Conservation (phyloP, 208 protist species). For the Trypanosoma avium region DNA sequence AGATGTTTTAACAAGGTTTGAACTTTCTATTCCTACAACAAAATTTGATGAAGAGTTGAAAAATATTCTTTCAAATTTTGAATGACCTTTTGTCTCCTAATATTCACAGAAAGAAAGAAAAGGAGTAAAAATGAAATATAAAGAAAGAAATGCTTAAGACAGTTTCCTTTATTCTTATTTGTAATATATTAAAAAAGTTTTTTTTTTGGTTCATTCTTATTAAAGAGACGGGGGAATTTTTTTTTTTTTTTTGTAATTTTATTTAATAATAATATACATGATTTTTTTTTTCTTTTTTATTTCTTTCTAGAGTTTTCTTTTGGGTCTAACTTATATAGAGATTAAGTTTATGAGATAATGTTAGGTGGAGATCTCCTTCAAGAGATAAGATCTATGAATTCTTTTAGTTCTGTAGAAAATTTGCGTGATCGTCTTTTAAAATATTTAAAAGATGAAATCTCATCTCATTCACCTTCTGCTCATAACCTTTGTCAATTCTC, state of each 20-base stretch:
- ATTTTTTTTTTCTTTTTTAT: conserved; percentile 7
- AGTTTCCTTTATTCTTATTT: too few species aligned
- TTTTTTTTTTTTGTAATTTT: too few species aligned
- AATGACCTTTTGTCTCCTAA: too few species aligned
- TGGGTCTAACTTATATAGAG: background rate
- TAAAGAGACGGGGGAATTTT: too few species aligned
- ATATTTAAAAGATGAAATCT: background rate
- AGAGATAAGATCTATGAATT: conserved; percentile 25
- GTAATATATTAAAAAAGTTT: too few species aligned
- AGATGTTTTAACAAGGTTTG: conserved; percentile 16
- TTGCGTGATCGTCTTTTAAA: background rate
- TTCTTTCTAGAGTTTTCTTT: background rate
- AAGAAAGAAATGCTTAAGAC: too few species aligned
- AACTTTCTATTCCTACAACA: conserved; percentile 26
- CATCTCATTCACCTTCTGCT: background rate
- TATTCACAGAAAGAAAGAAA: conserved; percentile 16
- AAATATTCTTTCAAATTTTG: background rate
- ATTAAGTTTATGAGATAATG: conserved; percentile 12
- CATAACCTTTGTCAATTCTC: conserved; percentile 20
- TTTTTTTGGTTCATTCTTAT: too few species aligned
- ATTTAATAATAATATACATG: background rate
- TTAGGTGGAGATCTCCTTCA: conserved; percentile 8
- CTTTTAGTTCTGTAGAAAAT: conserved; percentile 4
- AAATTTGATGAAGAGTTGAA: conserved; percentile 19
- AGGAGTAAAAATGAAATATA: conserved; percentile 17